Base-by-base conservation (phyloP, 495 filamentous ascomycete genomes). In the Aspergillus steynii region DNA sequence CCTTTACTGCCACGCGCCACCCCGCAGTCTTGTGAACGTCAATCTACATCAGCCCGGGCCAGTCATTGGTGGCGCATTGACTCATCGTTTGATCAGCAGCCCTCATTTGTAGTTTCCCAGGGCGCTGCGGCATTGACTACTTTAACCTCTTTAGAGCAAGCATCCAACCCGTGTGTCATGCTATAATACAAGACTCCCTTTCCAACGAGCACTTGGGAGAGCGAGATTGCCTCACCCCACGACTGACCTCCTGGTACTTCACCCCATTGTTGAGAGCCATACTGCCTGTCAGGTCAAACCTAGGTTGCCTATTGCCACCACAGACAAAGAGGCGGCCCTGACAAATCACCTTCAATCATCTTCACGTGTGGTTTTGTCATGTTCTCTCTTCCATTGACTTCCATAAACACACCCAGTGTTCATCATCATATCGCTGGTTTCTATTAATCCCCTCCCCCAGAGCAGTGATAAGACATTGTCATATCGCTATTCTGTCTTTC, bases 341-440 rank as follows among this genome's bases (percentile, higher is more conserved):
- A 76, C 74, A 76, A 76, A 76, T 76, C 74, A 74, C 61, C 58
- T 66, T 65, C 68, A 69, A 76, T 76, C 74, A 73, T 60, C 60
- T 67, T 66, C 68, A 69, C 72, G 63, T 70, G 68, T 66, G 66
- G 58, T 65, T 62, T 65, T 65, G 66, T 62, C 62, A 52, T 56
- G 63, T 58, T 58, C 46, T 55, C 62, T 57, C 53, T 74, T 78
- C 73, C 69, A 76, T 74, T 75, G 64, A 71, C 66, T 77, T 77
- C 76, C 69, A 73, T 68, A 66, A 69, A 66, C 68, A 64, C 65
- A 69, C 58, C 67, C 64, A 65, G 63, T 58, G 57, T 65, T 61
- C 61, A 50, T 61, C 66, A 62, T 27, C 9, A 32, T 59, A 55
- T 53, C 49, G 31, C 56, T 42, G 37, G 37, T 42, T 10, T 14